phyloP scores from a whole-genome alignment of 164 flowering plant species.

The Nymphaea colorata region DNA sequence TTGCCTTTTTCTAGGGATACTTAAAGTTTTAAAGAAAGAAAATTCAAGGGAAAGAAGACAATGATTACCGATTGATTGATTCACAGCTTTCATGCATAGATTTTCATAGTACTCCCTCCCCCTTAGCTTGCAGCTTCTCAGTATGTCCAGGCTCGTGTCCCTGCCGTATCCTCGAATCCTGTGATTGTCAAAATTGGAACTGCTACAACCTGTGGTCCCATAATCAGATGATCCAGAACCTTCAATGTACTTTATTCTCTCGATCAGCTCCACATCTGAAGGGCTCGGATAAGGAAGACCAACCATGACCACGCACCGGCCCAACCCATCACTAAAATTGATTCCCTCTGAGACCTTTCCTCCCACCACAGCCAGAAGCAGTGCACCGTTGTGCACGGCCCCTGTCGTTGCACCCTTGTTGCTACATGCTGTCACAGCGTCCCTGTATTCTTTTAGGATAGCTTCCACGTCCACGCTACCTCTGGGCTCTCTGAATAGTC shows the following conservation, averaged over 20 bases:
- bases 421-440: conserved; percentile 28
- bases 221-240: conserved; percentile 28
- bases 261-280: conserved; percentile 75
- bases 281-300: conserved; percentile 96
- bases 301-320: conserved; percentile 92
- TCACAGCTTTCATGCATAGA: conserved; percentile 98
- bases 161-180: neutral
- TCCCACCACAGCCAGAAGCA: conserved; percentile 89
- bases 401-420: conserved; percentile 16
- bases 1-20: no score
- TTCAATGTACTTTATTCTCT: conserved; percentile 86
- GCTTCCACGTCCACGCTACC: conserved; percentile 51
- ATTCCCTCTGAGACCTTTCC: conserved; percentile 97
- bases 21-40: neutral
- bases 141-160: conserved; percentile 43
- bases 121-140: conserved; percentile 68
- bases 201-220: neutral
- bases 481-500: conserved; percentile 82
- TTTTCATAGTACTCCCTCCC: conserved; percentile 95
- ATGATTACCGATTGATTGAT: conserved; percentile 76
- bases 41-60: conserved; percentile 1
- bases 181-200: neutral
- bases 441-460: conserved; percentile 74
- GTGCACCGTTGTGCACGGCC: conserved; percentile 43
- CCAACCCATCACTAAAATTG: conserved; percentile 96